Conservation (phyloP, 2,329 filamentous ascomycete genomes). For the Epichloe gansuensis region DNA sequence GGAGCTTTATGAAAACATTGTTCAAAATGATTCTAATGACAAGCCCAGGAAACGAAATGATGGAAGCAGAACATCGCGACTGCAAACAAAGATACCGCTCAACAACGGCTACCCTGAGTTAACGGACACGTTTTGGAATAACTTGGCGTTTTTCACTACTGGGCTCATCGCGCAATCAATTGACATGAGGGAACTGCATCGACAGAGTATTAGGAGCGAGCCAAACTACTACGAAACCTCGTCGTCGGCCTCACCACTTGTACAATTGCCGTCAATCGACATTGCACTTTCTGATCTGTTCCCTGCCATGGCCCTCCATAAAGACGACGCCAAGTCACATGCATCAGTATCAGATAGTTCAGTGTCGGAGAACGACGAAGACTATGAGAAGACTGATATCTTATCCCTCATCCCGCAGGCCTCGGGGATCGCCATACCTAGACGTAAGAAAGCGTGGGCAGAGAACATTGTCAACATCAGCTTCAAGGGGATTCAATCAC, state of each 20-base stretch:
- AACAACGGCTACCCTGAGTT: conserved; percentile 31
- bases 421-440: conserved; percentile 9
- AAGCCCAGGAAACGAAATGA: conserved; percentile 12
- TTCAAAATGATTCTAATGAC: neutral
- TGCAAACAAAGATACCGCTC: conserved; percentile 31
- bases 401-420: conserved; percentile 13
- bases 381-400: conserved; percentile 10
- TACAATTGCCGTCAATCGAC: conserved; percentile 35
- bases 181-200: conserved; percentile 36
- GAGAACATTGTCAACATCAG: conserved; percentile 45
- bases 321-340: conserved; percentile 9
- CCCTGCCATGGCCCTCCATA: conserved; percentile 22
- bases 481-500: conserved; percentile 35
- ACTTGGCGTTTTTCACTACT: conserved; percentile 37
- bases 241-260: conserved; percentile 27
- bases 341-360: neutral
- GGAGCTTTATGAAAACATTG: conserved; percentile 2
- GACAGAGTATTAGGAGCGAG: conserved; percentile 29
- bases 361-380: conserved; percentile 2
- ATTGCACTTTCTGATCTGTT: conserved; percentile 36
- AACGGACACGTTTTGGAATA: conserved; percentile 38
- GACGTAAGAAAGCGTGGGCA: conserved; percentile 38
- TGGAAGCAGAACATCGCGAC: conserved; percentile 14
- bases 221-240: conserved; percentile 22
- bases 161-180: conserved; percentile 39